phyloP scores from a whole-genome alignment of 1,284 basidiomycete genomes.

The Heimioporus punctisporus region DNA sequence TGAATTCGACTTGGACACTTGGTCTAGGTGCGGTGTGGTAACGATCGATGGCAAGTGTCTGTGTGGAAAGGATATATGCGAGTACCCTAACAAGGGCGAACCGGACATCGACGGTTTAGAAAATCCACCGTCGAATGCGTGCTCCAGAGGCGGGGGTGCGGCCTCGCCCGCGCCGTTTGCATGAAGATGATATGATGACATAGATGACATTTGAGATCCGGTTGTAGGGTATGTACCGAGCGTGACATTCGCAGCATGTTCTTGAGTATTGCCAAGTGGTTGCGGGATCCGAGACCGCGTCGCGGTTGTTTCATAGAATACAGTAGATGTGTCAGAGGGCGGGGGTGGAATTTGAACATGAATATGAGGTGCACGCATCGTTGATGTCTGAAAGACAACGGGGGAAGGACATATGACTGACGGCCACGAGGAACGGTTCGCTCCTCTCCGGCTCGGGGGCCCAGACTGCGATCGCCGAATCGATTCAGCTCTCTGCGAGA shows the following conservation, averaged over 20 bases:
- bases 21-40: conserved; percentile 30
- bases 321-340: conserved; percentile 47
- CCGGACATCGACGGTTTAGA: conserved; percentile 4
- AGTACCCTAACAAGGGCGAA: conserved; percentile 13
- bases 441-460: conserved; percentile 34
- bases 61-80: conserved; percentile 23
- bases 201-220: conserved; percentile 43
- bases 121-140: conserved; percentile 13
- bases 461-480: conserved; percentile 44
- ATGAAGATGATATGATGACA: conserved; percentile 29
- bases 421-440: conserved; percentile 39
- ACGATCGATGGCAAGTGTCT: conserved; percentile 41
- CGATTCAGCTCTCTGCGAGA: conserved; percentile 34
- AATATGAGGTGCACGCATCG: conserved; percentile 33
- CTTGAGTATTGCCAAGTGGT: conserved; percentile 15
- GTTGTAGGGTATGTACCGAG: conserved; percentile 41
- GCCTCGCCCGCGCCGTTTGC: conserved; percentile 13
- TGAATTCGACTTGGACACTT: conserved; percentile 22
- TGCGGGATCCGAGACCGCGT: conserved; percentile 28
- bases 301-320: conserved; percentile 58
- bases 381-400: conserved; percentile 45
- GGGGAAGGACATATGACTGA: conserved; percentile 31
- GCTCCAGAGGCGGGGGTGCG: conserved; percentile 19
- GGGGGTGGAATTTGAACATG: conserved; percentile 31
- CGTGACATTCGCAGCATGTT: conserved; percentile 25